Evolutionary conservation across 805 yeast genomes (phyloP).

Genomic region (Spathaspora gorwiae): DNA sequence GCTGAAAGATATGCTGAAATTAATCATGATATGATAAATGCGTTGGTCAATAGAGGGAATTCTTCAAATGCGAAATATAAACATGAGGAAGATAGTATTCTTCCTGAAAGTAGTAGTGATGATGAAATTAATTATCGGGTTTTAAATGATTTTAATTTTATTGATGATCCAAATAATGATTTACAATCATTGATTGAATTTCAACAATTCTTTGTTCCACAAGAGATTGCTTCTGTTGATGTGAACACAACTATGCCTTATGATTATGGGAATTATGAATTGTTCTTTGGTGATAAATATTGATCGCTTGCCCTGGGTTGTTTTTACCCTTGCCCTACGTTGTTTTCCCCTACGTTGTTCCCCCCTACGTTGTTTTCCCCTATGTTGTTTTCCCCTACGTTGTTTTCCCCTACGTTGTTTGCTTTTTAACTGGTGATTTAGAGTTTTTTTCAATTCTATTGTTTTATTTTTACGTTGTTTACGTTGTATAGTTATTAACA

Average conservation of each 20-base stretch:
- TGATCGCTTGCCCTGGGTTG: not conserved
- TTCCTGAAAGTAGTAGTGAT: slow-evolving; percentile 1
- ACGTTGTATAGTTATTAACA: too few relatives aligned
- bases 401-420: too few relatives aligned
- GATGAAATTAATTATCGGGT: slow-evolving; percentile 5
- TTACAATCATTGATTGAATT: slow-evolving; percentile 12
- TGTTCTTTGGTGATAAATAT: slow-evolving; percentile 11
- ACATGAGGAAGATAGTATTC: not conserved
- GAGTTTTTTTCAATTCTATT: too few relatives aligned
- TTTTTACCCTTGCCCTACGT: too few relatives aligned
- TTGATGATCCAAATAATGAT: slow-evolving; percentile 11
- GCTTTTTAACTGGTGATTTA: too few relatives aligned
- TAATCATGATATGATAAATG: slow-evolving; percentile 7
- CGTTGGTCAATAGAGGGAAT: slow-evolving; percentile 2
- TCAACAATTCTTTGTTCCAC: slow-evolving; percentile 16
- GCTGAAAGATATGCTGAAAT: slow-evolving; percentile 11
- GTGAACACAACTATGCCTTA: slow-evolving; percentile 8
- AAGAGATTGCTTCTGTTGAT: slow-evolving; percentile 8
- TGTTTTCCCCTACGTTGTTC: too few relatives aligned
- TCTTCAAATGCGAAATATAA: not conserved
- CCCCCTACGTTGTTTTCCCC: too few relatives aligned
- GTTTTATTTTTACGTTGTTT: too few relatives aligned
- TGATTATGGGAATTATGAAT: slow-evolving; percentile 10
- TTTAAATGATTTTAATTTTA: slow-evolving; percentile 10
- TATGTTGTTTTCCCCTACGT: too few relatives aligned